Percentiles rank a stretch among this genome's conserved stretches.
These are phyloP conservation scores for Blastomyces silverae DNA, from an alignment of 2,329 filamentous ascomycete genomes.

Conservation along the genomic window DNA sequence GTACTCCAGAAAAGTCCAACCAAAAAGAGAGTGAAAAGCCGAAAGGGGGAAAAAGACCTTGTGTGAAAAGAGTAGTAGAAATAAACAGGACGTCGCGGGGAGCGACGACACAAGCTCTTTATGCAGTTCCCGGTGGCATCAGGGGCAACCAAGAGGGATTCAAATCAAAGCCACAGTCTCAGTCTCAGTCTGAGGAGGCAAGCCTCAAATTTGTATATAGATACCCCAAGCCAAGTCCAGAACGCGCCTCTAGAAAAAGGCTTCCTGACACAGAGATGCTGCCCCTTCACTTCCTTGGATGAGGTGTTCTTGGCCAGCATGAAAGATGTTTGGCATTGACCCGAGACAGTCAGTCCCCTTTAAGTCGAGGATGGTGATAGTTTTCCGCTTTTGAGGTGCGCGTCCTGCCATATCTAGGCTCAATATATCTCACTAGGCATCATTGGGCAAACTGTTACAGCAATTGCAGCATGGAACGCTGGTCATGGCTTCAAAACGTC, in stretches of 20 bases:
- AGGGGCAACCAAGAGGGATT: neutral
- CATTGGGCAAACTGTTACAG: neutral
- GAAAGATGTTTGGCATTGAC: too few relatives aligned
- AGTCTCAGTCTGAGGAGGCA: too few relatives aligned
- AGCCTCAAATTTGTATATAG: neutral
- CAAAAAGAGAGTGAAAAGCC: neutral
- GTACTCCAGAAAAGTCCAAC: neutral
- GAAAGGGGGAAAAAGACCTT: neutral
- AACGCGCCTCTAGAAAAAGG: neutral
- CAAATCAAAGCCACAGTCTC: neutral
- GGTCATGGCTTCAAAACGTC: neutral
- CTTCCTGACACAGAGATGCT: constrained; percentile 2
- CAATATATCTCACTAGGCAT: neutral
- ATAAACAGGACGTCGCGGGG: neutral
- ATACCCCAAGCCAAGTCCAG: neutral
- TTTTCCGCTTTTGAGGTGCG: too few relatives aligned
- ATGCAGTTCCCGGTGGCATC: neutral
- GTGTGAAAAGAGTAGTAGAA: neutral
- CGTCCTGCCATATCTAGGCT: neutral
- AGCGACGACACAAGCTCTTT: constrained; percentile 1
- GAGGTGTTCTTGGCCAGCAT: neutral
- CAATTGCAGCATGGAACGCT: neutral
- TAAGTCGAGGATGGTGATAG: too few relatives aligned
- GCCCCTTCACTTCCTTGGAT: neutral
- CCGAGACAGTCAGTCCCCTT: too few relatives aligned